Base-by-base conservation (phyloP, 2,329 filamentous ascomycete genomes). In the Arthrinium phaeospermum region DNA sequence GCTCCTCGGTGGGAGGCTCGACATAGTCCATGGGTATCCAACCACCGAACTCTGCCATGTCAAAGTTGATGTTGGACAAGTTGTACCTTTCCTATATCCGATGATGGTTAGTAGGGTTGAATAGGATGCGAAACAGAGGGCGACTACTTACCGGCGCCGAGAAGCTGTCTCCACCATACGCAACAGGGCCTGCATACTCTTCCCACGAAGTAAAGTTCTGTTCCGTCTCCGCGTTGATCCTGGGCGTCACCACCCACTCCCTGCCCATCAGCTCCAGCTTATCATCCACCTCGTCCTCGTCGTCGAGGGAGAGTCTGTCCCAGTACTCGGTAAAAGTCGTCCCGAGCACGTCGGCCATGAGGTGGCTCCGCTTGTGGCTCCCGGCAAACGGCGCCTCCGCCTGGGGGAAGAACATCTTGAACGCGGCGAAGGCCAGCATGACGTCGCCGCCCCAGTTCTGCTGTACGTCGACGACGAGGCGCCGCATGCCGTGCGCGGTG, bases 401-500 rank as follows among this genome's bases (percentile, higher is more conserved):
- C 34, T 72, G 64, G 30, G 76, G 76, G 69, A 77, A 78, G 70
- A 78, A 76, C 1, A 70, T 71, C 46, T 71, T 68, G 49, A 77
- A 78, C 2, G 75, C 76, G 49, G 71, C 71, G 19, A 77, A 72
- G 5, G 75, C 77, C 24, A 77, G 69, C 16, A 74, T 61, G 2
- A 72, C 68, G n/a, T 71, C 51, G 0, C 77, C 76, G n/a, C 77
- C 76, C 4, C 37, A 47, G 67, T 78, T 78, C 49, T 72, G 61
- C 41, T 78, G 77, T 4, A 78, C 69, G 24, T 78, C 77, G 27
- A 78, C 75, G 3, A 78, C 72, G 24, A 77, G 64, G 67, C 74
- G 75, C 10, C 71, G 57, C n/a, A 75, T 37, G 27, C 72, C 71
- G 14, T 57, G 14, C 3, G 37, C 1, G 3, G 45, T n/a, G 12